Evolutionary conservation across 106 monocot genomes (phyloP).

Genomic region (Apostasia shenzhenica): DNA sequence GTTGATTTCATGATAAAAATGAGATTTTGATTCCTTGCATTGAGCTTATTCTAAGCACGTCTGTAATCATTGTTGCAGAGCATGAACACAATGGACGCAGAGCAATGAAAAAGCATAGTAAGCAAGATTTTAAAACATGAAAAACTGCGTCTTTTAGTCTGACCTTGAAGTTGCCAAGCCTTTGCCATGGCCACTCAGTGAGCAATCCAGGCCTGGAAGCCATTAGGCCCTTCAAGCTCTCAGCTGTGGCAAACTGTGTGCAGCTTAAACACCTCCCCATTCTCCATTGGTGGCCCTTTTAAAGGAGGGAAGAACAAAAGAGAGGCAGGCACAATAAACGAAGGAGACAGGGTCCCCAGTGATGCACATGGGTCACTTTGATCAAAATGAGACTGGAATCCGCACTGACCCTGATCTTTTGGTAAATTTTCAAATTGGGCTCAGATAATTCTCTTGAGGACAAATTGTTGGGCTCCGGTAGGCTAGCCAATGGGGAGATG

Average conservation of each 20-base stretch:
- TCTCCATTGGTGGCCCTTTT: background rate
- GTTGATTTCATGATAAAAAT: background rate
- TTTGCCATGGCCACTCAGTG: conserved; percentile 85
- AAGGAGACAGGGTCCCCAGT: too few relatives aligned
- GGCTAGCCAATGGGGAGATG: too few relatives aligned
- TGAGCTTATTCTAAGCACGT: conserved; percentile 13
- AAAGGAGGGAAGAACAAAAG: background rate
- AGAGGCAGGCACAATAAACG: background rate
- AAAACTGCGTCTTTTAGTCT: background rate
- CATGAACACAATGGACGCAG: too few relatives aligned
- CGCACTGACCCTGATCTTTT: too few relatives aligned
- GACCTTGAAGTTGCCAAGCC: conserved; percentile 79
- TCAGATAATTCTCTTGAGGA: too few relatives aligned
- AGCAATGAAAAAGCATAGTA: background rate
- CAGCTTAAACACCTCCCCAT: background rate
- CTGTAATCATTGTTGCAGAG: background rate
- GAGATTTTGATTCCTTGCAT: background rate
- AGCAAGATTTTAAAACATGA: background rate
- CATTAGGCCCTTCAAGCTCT: conserved; percentile 17
- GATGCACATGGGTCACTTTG: too few relatives aligned
- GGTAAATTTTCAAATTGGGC: too few relatives aligned
- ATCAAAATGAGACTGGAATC: too few relatives aligned
- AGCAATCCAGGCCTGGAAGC: conserved; percentile 66
- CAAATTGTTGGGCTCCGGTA: too few relatives aligned
- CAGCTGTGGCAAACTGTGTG: background rate